Percentiles rank a stretch among this genome's conserved stretches.
phyloP scores from a whole-genome alignment of 1,284 basidiomycete species.

The Cryptococcus sp. region DNA sequence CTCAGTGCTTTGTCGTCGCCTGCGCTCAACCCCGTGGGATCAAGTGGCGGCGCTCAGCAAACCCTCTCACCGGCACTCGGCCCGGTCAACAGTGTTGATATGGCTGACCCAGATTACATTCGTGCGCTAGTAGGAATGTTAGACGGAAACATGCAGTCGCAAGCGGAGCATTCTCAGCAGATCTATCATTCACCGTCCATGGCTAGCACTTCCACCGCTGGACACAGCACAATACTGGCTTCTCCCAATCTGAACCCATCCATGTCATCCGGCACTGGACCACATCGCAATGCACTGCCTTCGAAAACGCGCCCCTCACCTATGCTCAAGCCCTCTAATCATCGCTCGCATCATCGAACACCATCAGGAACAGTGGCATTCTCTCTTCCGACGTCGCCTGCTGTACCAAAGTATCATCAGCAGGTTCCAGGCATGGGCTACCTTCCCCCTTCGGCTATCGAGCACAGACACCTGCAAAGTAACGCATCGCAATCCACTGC shows the following conservation, averaged over 20 bases:
- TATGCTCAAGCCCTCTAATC: slow-evolving; percentile 51
- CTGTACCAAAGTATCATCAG: slow-evolving; percentile 21
- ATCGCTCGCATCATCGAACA: slow-evolving; percentile 31
- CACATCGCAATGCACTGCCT: slow-evolving; percentile 44
- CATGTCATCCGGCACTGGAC: slow-evolving; percentile 28
- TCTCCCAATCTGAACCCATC: slow-evolving; percentile 16
- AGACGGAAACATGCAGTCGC: slow-evolving; percentile 16
- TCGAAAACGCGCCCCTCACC: slow-evolving; percentile 49
- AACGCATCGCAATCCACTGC: slow-evolving; percentile 23
- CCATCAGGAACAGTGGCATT: slow-evolving; percentile 12
- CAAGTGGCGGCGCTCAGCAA: slow-evolving; percentile 48
- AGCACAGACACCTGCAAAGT: slow-evolving; percentile 32
- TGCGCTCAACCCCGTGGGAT: slow-evolving; percentile 46
- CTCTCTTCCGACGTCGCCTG: slow-evolving; percentile 35
- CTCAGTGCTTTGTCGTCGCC: slow-evolving; percentile 44
- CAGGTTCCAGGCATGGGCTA: slow-evolving; percentile 26
- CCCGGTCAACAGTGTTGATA: slow-evolving; percentile 37
- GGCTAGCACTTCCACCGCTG: slow-evolving; percentile 13
- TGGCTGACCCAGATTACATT: slow-evolving; percentile 45
- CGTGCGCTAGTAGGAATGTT: slow-evolving; percentile 40
- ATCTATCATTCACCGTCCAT: slow-evolving; percentile 16
- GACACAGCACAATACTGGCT: slow-evolving; percentile 13
- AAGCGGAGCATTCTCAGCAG: slow-evolving; percentile 12
- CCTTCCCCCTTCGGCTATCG: slow-evolving; percentile 44
- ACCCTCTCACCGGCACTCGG: slow-evolving; percentile 48